Conservation (phyloP, 139 green algal genomes). For the Picochlorum sp. region DNA sequence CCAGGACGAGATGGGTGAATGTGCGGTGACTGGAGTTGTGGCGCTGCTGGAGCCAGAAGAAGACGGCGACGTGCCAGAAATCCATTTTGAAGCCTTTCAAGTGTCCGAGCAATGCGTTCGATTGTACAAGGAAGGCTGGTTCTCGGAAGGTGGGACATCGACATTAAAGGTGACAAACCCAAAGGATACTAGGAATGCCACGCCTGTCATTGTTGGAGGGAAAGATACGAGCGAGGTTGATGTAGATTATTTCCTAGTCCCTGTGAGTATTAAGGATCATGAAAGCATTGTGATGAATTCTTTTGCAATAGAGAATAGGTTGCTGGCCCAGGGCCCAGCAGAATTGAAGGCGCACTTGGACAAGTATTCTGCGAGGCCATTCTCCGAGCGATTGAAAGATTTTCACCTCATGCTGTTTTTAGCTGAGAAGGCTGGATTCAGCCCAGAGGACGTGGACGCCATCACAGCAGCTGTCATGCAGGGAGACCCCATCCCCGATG, state of each 20-base stretch:
- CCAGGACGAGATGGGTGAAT: slow-evolving; percentile 65
- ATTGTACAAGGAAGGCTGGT: slow-evolving; percentile 73
- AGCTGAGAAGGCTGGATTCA: slow-evolving; percentile 69
- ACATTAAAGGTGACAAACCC: slow-evolving; percentile 34
- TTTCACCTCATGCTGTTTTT: slow-evolving; percentile 96
- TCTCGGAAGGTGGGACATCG: slow-evolving; percentile 31
- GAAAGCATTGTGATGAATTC: slow-evolving; percentile 50
- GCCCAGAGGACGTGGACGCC: slow-evolving; percentile 63
- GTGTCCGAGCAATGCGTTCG: slow-evolving; percentile 68
- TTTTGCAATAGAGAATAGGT: slow-evolving; percentile 93
- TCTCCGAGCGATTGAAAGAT: slow-evolving; percentile 70
- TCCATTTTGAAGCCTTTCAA: slow-evolving; percentile 90
- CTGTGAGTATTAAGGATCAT: slow-evolving; percentile 86
- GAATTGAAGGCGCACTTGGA: slow-evolving; percentile 78
- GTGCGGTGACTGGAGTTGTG: slow-evolving; percentile 77
- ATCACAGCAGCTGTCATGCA: slow-evolving; percentile 59
- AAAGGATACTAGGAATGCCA: slow-evolving; percentile 51
- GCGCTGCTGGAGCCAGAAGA: slow-evolving; percentile 39
- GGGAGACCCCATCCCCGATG: slow-evolving; percentile 59
- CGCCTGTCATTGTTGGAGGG: slow-evolving; percentile 69
- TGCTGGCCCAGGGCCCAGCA: slow-evolving; percentile 57
- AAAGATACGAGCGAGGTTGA: slow-evolving; percentile 87
- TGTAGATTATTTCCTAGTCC: slow-evolving; percentile 94
- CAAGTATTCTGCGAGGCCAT: slow-evolving; percentile 36
- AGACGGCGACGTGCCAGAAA: slow-evolving; percentile 29